Evolutionary conservation across 352 stramenopile species (phyloP).

Genomic region (Pythium sukuiense): DNA sequence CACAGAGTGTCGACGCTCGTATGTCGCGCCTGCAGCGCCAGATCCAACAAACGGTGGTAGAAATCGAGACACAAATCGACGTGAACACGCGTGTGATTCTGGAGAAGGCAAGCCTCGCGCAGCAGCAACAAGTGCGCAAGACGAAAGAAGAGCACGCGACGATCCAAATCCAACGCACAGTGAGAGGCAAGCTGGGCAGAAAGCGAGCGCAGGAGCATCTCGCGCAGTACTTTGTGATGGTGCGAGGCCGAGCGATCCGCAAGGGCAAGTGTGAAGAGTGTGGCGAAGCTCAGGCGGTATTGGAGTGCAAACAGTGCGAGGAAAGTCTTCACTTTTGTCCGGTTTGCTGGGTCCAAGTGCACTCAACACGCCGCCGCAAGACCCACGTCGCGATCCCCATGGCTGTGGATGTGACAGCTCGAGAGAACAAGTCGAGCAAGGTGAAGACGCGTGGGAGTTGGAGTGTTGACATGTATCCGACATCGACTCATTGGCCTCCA

Average conservation of each 20-base stretch:
- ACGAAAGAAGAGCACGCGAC: conserved; percentile 42
- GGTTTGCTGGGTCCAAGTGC: conserved; percentile 72
- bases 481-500: too few species aligned
- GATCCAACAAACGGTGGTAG: conserved; percentile 40
- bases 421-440: neutral
- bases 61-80: conserved; percentile 55
- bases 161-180: conserved; percentile 50
- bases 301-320: conserved; percentile 67
- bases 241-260: conserved; percentile 63
- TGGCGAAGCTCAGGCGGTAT: conserved; percentile 58
- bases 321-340: conserved; percentile 73
- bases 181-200: conserved; percentile 44
- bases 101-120: conserved; percentile 28
- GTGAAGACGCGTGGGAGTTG: neutral
- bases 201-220: conserved; percentile 41
- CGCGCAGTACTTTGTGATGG: conserved; percentile 69
- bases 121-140: conserved; percentile 34
- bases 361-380: conserved; percentile 56
- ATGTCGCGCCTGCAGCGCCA: conserved; percentile 27
- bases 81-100: conserved; percentile 57
- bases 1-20: conserved; percentile 21
- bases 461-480: neutral
- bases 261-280: conserved; percentile 75
- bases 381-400: conserved; percentile 67
- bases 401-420: conserved; percentile 7